Base-by-base conservation (phyloP, 371 early-diverging fungal genomes). In the Cokeromyces recurvatus region DNA sequence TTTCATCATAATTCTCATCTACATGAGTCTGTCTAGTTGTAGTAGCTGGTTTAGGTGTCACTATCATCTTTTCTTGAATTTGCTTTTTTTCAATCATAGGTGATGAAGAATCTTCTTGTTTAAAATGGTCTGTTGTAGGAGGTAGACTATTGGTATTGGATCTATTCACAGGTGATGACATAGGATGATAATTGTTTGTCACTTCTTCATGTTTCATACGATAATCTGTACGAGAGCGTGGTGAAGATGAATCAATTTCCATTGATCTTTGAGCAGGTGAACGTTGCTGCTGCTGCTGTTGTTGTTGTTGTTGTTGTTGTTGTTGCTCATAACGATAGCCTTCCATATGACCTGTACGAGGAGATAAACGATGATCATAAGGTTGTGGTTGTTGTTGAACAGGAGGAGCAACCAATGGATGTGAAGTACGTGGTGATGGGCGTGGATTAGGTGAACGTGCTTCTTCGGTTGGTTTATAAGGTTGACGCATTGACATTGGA, bases 1-100 rank as follows among this genome's bases (percentile, higher is more conserved):
- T 60, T 24, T 57, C 57, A 43, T 64, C 65, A 39, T 57, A 64
- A 38, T 60, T 53, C 12, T 60, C 51, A 20, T 54, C 48, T n/a
- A n/a, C n/a, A n/a, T n/a, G n/a, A n/a, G n/a, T n/a, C n/a, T 22
- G 15, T 37, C 20, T 17, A 14, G 14, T 19, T 16, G 17, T 14
- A 8, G 42, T 2, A 32, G 27, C 12, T 44, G 51, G 9, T 21
- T 9, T 8, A 25, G 38, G 0, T 36, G 16, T 39, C n/a, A n/a
- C n/a, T n/a, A n/a, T n/a, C n/a, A n/a, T n/a, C 22, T 43, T 22
- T 32, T 43, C 43, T 19, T 21, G 20, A 21, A 9, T n/a, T n/a
- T n/a, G n/a, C n/a, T n/a, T n/a, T n/a, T n/a, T n/a, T n/a, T n/a
- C n/a, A n/a, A n/a, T n/a, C n/a, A n/a, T n/a, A n/a, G n/a, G n/a